A percentile compares a stretch with the other conserved stretches of the same genome.
phyloP scores from a whole-genome alignment of 345 rosid genomes.

The Dovyalis caffra region DNA sequence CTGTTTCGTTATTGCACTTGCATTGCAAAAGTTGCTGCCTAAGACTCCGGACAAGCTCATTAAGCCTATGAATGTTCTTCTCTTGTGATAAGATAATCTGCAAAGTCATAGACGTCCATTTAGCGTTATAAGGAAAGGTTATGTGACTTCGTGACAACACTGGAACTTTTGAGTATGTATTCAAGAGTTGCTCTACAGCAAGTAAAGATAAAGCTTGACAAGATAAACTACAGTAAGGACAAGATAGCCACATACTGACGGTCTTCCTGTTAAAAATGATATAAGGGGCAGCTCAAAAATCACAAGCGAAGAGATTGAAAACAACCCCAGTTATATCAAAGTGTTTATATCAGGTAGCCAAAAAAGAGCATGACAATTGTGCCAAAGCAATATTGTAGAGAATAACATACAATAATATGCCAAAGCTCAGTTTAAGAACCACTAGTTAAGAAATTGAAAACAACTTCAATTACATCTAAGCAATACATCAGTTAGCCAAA shows the following conservation, averaged over 20 bases:
- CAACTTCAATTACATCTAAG: background rate
- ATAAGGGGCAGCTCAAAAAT: too few species aligned
- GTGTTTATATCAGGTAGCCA: background rate
- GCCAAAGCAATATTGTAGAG: too few species aligned
- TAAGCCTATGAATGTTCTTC: slow-evolving; percentile 72
- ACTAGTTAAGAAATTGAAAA: background rate
- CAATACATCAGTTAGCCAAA: background rate
- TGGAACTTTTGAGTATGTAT: background rate
- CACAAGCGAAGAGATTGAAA: too few species aligned
- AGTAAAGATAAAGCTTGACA: too few species aligned
- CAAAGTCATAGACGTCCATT: slow-evolving; percentile 7
- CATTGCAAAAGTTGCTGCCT: slow-evolving; percentile 55
- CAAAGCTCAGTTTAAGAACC: background rate
- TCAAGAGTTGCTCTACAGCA: too few species aligned
- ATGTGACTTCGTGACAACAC: background rate
- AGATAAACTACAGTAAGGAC: too few species aligned
- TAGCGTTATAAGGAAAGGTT: background rate
- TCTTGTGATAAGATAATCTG: slow-evolving; percentile 89
- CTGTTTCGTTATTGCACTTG: slow-evolving; percentile 41
- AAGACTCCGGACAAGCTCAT: slow-evolving; percentile 68
- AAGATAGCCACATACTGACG: too few species aligned
- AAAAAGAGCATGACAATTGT: too few species aligned
- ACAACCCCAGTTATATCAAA: too few species aligned
- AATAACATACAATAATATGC: too few species aligned
- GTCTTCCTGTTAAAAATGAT: too few species aligned